Evolutionary conservation across 257 asterid genomes (phyloP).

Genomic region (Echites panduratus): DNA sequence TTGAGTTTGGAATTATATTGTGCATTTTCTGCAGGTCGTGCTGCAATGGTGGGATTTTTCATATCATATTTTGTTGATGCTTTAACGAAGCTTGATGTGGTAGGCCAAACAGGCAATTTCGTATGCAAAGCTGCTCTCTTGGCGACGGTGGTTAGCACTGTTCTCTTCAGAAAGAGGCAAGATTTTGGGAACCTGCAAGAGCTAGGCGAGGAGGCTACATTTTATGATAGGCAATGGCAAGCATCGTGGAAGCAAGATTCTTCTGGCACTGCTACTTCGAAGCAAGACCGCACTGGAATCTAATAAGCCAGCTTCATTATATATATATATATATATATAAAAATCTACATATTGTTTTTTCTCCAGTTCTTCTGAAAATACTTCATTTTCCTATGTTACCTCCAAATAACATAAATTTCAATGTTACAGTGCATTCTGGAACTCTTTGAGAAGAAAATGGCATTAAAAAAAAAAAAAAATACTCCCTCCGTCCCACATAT

Average conservation of each 20-base stretch:
- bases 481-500: no score
- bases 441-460: no score
- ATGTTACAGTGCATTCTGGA: no score
- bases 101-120: constrained; percentile 63
- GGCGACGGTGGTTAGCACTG: constrained; percentile 34
- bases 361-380: no score
- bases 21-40: constrained; percentile 42
- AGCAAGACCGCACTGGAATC: neutral
- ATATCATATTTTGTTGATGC: constrained; percentile 53
- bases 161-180: constrained; percentile 37
- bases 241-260: constrained; percentile 40
- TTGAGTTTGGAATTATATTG: neutral
- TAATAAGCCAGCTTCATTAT: neutral
- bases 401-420: no score
- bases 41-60: constrained; percentile 74
- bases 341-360: no score
- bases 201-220: constrained; percentile 57
- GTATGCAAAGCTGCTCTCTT: constrained; percentile 50
- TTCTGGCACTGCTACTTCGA: constrained; percentile 4
- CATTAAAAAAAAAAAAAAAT: no score
- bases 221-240: constrained; percentile 62
- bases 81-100: constrained; percentile 52
- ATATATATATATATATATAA: no score
- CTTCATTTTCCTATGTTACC: no score
- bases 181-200: constrained; percentile 37